Base-by-base conservation (phyloP, 2,329 filamentous ascomycete species). In the Zymoseptoria brevis region DNA sequence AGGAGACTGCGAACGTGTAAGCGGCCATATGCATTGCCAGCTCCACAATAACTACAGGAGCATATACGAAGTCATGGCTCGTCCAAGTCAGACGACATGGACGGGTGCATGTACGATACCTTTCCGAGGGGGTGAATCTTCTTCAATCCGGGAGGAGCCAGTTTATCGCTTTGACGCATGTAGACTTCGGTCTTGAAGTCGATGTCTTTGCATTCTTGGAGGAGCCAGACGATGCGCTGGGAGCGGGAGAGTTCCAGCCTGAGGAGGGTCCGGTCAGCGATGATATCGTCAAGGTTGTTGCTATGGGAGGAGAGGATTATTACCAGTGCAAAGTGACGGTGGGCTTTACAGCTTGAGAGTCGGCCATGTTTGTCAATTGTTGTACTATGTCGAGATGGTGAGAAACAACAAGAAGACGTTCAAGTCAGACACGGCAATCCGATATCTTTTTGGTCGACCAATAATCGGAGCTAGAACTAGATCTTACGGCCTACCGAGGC, bases 231-330 rank as follows among this genome's bases (percentile, higher is more conserved):
- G 60, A 93, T 87, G 62, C 89, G 85, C 74, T 95, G 89, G 11
- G 89, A 85, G 66, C 91, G 88, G 58, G 90, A 95, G 67, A 87
- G 80, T 67, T 93, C 83, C 61, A 96, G 87, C 90, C 90, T 95
- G 22, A 16, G 2, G 35, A 41, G 35, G 11, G 35, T 41, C n/a
- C 35, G 2, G 24, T 41, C 30, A 35, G 30, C 30, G 30, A 11
- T 5, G 19, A n/a, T 29, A 5, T 41, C 35, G 35, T 41, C n/a
- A 9, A 26, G 7, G 29, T 21, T 49, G 53, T 55, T 26, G 21
- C 35, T 52, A 41, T 30, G 53, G 22, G 29, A 50, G 11, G 11
- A 7, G 49, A 11, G 16, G 45, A 72, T 58, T 74, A 86, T 58
- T 74, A 86, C 85, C 85, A 87, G 73, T 87, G 83, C 41, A 88